Conservation (phyloP, 2,329 filamentous ascomycete genomes). For the Aspergillus aculeatinus region DNA sequence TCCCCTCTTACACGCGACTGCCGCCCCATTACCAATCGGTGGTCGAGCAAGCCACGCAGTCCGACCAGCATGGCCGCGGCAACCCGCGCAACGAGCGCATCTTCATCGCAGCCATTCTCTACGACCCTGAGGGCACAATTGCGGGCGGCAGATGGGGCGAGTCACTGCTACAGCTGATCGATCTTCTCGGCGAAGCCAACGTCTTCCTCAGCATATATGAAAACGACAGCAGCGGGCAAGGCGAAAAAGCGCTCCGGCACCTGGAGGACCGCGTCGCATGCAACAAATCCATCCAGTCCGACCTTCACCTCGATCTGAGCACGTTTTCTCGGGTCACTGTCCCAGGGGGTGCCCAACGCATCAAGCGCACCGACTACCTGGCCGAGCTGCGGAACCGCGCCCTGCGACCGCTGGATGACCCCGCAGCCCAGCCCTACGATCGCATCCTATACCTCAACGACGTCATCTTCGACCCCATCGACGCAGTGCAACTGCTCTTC, state of each 20-base stretch:
- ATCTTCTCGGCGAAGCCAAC: constrained; percentile 65
- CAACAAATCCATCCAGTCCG: constrained; percentile 56
- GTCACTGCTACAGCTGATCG: constrained; percentile 59
- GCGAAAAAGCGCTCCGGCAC: constrained; percentile 52
- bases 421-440: constrained; percentile 48
- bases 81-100: constrained; percentile 62
- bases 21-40: constrained; percentile 52
- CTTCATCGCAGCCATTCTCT: constrained; percentile 71
- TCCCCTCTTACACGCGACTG: constrained; percentile 57
- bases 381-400: constrained; percentile 71
- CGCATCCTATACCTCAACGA: constrained; percentile 65
- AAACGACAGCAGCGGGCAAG: constrained; percentile 61
- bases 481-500: constrained; percentile 60
- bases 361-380: constrained; percentile 70
- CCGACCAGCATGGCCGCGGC: constrained; percentile 39
- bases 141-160: constrained; percentile 64
- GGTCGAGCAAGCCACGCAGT: constrained; percentile 27
- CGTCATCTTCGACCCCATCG: constrained; percentile 59
- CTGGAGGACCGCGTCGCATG: constrained; percentile 52
- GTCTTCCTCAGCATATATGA: constrained; percentile 72
- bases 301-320: constrained; percentile 56
- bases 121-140: constrained; percentile 61
- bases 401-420: constrained; percentile 59
- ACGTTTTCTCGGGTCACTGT: constrained; percentile 59
- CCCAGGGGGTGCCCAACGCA: constrained; percentile 59